Percentiles rank a stretch among this genome's conserved stretches.
These are phyloP conservation scores for Rhizopus sp. DNA, from an alignment of 371 early-diverging fungal genomes.

Conservation along the genomic window DNA sequence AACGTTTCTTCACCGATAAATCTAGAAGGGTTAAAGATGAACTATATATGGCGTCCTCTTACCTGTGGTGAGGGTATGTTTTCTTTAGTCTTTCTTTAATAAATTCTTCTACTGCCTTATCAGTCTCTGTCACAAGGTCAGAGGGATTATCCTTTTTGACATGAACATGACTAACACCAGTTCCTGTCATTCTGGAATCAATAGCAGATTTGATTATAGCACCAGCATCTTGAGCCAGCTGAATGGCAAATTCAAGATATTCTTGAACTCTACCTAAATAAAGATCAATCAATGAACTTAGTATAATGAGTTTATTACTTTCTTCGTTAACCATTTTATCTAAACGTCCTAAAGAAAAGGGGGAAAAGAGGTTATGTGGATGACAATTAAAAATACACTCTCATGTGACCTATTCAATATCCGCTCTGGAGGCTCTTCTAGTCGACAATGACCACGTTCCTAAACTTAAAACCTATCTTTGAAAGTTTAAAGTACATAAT, in stretches of 20 bases:
- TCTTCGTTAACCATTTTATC: too few relatives aligned
- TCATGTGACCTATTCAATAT: too few relatives aligned
- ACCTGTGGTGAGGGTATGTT: conserved; percentile 71
- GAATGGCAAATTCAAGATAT: conserved; percentile 56
- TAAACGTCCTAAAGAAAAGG: too few relatives aligned
- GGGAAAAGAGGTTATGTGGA: too few relatives aligned
- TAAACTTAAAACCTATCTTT: too few relatives aligned
- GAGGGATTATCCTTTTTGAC: conserved; percentile 68
- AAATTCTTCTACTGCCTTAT: conserved; percentile 77
- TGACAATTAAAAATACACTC: too few relatives aligned
- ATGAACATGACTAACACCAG: conserved; percentile 39
- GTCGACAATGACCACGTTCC: too few relatives aligned
- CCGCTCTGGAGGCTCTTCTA: too few relatives aligned
- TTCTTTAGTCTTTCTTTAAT: conserved; percentile 60
- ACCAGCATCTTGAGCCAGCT: conserved; percentile 65
- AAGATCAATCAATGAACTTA: background rate
- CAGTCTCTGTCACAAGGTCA: conserved; percentile 87
- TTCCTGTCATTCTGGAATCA: conserved; percentile 51
- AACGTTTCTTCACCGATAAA: conserved; percentile 89
- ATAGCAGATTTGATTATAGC: conserved; percentile 63
- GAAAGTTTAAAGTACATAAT: too few relatives aligned
- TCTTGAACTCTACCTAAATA: conserved; percentile 30
- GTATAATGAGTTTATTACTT: too few relatives aligned
- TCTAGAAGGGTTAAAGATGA: conserved; percentile 20
- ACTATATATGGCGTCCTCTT: conserved; percentile 10